These are phyloP conservation scores for Neurospora terricola DNA, from an alignment of 495 filamentous ascomycete species.

Conservation along the genomic window DNA sequence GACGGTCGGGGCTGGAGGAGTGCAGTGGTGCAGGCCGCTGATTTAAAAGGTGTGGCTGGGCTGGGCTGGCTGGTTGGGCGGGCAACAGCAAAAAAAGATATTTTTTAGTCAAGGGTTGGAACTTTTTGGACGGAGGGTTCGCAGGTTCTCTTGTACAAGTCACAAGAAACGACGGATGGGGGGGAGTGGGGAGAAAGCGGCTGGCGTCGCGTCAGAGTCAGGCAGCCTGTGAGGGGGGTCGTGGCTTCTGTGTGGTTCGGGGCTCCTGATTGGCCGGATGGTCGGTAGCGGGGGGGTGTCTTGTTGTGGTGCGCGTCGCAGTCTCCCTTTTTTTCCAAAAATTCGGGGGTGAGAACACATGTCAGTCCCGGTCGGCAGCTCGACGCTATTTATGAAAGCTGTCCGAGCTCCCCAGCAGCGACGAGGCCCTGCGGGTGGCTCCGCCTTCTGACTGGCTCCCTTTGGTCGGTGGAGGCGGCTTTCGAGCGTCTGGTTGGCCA, in stretches of 20 bases:
- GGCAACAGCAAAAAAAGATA: slow-evolving; percentile 1
- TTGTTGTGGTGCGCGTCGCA: slow-evolving; percentile 16
- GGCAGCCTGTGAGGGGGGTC: background rate
- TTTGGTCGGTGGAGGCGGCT: slow-evolving; percentile 14
- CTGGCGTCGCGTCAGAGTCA: background rate
- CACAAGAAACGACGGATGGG: background rate
- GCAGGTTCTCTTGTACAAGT: background rate
- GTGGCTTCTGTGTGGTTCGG: background rate
- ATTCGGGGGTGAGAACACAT: slow-evolving; percentile 26
- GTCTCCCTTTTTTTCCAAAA: slow-evolving; percentile 15
- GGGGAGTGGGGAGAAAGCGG: background rate
- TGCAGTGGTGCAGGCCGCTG: background rate
- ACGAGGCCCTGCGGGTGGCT: slow-evolving; percentile 11
- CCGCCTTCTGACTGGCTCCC: slow-evolving; percentile 22
- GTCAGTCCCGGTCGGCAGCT: slow-evolving; percentile 29
- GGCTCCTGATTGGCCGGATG: slow-evolving; percentile 15
- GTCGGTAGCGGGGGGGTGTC: background rate
- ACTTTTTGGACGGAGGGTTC: background rate
- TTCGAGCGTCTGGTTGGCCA: slow-evolving; percentile 17
- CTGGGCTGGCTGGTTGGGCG: background rate
- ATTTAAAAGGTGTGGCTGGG: background rate
- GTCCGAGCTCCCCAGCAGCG: slow-evolving; percentile 8
- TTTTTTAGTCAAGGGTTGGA: background rate
- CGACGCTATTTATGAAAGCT: slow-evolving; percentile 31
- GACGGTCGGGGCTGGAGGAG: slow-evolving; percentile 3